Evolutionary conservation across 163 green algal genomes (phyloP).

Genomic region (Scenedesmus sp.): DNA sequence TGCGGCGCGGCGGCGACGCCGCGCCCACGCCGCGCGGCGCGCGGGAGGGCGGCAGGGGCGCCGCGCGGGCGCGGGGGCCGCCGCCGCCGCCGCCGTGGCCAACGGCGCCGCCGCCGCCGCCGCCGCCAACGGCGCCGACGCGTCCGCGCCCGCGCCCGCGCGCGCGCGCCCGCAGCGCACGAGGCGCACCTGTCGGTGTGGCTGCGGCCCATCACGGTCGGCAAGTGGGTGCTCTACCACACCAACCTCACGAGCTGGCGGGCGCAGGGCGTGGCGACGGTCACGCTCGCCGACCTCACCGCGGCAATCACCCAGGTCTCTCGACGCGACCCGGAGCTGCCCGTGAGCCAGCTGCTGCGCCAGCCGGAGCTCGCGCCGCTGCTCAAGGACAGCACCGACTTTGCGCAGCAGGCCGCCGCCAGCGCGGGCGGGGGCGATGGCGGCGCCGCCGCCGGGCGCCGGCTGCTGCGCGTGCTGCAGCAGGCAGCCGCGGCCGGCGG

Average conservation of each 20-base stretch:
- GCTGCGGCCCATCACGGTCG: background rate
- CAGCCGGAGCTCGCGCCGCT: background rate
- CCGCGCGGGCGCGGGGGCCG: too few species aligned
- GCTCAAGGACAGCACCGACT: background rate
- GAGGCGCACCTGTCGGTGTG: background rate
- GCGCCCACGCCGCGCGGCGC: too few species aligned
- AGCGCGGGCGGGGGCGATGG: background rate
- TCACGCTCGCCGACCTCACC: background rate
- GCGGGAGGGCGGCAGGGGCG: too few species aligned
- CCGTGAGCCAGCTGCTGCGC: background rate
- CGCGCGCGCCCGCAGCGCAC: background rate
- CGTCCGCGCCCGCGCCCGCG: too few species aligned
- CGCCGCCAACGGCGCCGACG: too few species aligned
- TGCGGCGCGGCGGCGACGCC: too few species aligned
- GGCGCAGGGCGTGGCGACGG: background rate
- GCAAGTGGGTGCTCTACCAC: slow-evolving; percentile 1
- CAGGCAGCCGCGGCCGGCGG: slow-evolving; percentile 3
- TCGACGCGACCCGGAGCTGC: background rate
- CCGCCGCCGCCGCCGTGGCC: too few species aligned
- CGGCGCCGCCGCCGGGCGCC: background rate
- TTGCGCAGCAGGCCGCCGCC: background rate
- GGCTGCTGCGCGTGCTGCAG: slow-evolving; percentile 2
- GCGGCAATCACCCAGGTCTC: background rate
- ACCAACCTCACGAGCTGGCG: slow-evolving; percentile 29
- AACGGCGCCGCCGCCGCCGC: too few species aligned